Base-by-base conservation (phyloP, 257 asterid genomes). In the Gardenia jasminoides region DNA sequence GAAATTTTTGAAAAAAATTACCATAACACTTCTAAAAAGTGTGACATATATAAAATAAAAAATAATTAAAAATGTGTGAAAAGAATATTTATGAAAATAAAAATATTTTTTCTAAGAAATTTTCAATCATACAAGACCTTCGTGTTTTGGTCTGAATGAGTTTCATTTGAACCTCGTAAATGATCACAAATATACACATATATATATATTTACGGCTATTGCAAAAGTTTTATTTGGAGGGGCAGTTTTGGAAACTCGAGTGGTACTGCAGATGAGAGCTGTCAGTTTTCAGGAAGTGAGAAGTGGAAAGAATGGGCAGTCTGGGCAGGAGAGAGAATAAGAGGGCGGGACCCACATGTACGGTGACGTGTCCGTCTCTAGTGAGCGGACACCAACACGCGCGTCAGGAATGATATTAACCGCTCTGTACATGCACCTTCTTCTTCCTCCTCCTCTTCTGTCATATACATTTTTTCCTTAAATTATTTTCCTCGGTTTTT, bases 311-410 rank as follows among this genome's bases (percentile, higher is more conserved):
- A 1, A 4, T 3, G 87, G 92, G 93, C 87, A 88, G 83, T n/a
- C 28, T 64, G 93, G 85, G 89, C 90, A 89, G 28, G 91, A 79
- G 86, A 87, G 86, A 90, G 50, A 80, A 72, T 69, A 6, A 76
- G 76, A 75, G 87, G 39, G 84, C 0, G 85, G 94, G 93, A 75
- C 91, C 93, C 86, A 86, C 82, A 28, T 54, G 68, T n/a, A 64
- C 1, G 81, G 75, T 86, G 91, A 92, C 93, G 88, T 90, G 97
- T 85, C 85, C 81, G 19, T 44, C 47, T 67, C 26, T 64, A 74
- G 70, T 56, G 64, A 64, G 70, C 72, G 72, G 78, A 75, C 70
- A 75, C 72, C 24, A 47, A 78, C 76, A 67, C 75, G 76, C 33
- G 81, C 76, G 80, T 80, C 76, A 28, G 79, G 76, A 74, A 73